Evolutionary conservation across 140 eudicot species (phyloP).

Genomic region (Senecio squalidus): DNA sequence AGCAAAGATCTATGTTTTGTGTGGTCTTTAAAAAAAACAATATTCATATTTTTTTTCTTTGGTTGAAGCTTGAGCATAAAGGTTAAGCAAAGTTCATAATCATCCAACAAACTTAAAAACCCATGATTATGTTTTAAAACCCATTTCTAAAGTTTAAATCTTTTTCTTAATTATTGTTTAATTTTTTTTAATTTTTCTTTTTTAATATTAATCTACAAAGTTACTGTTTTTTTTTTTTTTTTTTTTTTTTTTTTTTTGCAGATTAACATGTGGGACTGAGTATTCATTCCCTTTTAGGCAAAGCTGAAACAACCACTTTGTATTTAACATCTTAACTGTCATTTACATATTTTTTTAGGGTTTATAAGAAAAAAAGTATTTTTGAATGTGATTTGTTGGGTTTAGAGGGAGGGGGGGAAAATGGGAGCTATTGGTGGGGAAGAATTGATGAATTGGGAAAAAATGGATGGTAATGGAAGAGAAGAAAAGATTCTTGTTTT

Average conservation of each 20-base stretch:
- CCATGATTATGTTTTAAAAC: constrained; percentile 25
- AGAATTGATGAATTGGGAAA: constrained; percentile 76
- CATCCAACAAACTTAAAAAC: constrained; percentile 76
- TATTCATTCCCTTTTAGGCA: constrained; percentile 26
- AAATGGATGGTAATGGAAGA: constrained; percentile 51
- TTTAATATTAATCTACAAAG: constrained; percentile 29
- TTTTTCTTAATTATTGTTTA: constrained; percentile 8
- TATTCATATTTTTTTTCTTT: constrained; percentile 21
- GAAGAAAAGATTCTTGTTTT: constrained; percentile 94
- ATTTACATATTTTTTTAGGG: too few relatives aligned
- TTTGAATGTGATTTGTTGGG: constrained; percentile 16
- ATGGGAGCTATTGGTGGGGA: constrained; percentile 90
- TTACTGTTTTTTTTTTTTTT: constrained; percentile 27
- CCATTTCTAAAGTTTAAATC: constrained; percentile 13
- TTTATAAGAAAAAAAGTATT: too few relatives aligned
- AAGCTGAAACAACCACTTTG: constrained; percentile 31
- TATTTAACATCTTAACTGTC: constrained; percentile 34
- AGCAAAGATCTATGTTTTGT: constrained; percentile 38
- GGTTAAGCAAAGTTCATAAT: constrained; percentile 73
- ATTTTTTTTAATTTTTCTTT: background rate
- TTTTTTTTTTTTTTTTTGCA: too few relatives aligned
- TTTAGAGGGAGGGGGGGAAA: background rate
- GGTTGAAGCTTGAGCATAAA: constrained; percentile 42
- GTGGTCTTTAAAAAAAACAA: constrained; percentile 17
- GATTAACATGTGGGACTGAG: constrained; percentile 33